Conservation (phyloP, 164 flowering plant species). For the Aristolochia fimbriata region DNA sequence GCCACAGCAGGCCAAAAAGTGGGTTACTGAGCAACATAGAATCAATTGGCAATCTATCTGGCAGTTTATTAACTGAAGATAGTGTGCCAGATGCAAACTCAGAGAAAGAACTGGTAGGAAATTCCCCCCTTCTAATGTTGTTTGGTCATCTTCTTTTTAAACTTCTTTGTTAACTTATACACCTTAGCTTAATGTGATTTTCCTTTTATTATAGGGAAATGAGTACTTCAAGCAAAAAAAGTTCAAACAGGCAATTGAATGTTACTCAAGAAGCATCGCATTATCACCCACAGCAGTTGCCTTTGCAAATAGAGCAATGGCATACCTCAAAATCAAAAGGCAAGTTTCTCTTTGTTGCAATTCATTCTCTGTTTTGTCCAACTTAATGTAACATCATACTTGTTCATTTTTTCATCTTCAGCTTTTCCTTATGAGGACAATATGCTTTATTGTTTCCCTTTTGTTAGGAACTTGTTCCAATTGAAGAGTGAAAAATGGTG, state of each 20-base stretch:
- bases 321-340: conserved; percentile 77
- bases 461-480: too few species aligned
- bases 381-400: too few species aligned
- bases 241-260: conserved; percentile 77
- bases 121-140: conserved; percentile 1
- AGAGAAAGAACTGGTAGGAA: conserved; percentile 80
- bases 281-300: conserved; percentile 87
- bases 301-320: conserved; percentile 96
- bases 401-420: too few species aligned
- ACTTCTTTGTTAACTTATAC: background rate
- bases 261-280: conserved; percentile 96
- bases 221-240: conserved; percentile 92
- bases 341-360: conserved; percentile 12
- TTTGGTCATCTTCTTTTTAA: too few species aligned
- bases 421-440: too few species aligned
- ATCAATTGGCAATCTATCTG: conserved; percentile 28
- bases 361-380: background rate
- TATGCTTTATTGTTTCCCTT: too few species aligned
- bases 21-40: conserved; percentile 29
- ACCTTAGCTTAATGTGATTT: background rate
- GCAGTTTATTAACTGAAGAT: conserved; percentile 37
- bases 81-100: conserved; percentile 62
- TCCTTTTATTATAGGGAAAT: conserved; percentile 52
- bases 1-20: conserved; percentile 10
- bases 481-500: too few species aligned